Base-by-base conservation (phyloP, 164 flowering plant species). In the Vitis rupestris region DNA sequence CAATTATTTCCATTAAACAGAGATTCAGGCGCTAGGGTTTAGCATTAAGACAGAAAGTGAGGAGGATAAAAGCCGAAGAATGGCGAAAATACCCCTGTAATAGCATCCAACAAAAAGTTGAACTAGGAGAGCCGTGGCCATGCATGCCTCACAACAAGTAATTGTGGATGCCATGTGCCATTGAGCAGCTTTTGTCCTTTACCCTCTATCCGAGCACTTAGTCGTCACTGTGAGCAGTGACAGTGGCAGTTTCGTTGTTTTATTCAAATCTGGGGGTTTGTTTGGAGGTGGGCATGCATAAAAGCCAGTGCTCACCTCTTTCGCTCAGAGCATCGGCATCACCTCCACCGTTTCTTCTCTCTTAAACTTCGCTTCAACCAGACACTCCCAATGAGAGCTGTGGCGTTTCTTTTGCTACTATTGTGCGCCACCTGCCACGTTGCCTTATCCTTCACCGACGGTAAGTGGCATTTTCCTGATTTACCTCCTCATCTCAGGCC, bases 371-470 rank as follows among this genome's bases (percentile, higher is more conserved):
- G 51, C 44, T 6, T 37, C 44, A 3, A 37, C 44, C 56, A 69
- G 49, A 56, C 4, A 3, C 8, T 16, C 60, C 51, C 49, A 30
- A 79, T 79, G 82, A 37, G 64, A 65, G 63, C 64, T 49, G 48
- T 31, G 52, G 48, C 50, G 19, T 57, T 78, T 0, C 10, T 77
- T 68, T 72, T 70, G 74, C 73, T 79, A 67, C 75, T 82, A 6
- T 56, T 76, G 16, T 66, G 56, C 50, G 70, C 77, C 73, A 61
- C 72, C 59, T 67, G 56, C 77, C 73, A 71, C 65, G 4, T 62
- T 66, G 70, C 73, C 72, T 44, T 56, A 1, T 57, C 76, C 71
- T 15, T 77, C 69, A 68, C 8, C 23, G 84, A 81, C 55, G 84
- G 84, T 82, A 63, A 78, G 75, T 15, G 17, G 5, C 2, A 13